Evolutionary conservation across 2,329 filamentous ascomycete species (phyloP), one percentile per base, ranked within the genome.

Genomic region (Calonectria henricotiae): DNA sequence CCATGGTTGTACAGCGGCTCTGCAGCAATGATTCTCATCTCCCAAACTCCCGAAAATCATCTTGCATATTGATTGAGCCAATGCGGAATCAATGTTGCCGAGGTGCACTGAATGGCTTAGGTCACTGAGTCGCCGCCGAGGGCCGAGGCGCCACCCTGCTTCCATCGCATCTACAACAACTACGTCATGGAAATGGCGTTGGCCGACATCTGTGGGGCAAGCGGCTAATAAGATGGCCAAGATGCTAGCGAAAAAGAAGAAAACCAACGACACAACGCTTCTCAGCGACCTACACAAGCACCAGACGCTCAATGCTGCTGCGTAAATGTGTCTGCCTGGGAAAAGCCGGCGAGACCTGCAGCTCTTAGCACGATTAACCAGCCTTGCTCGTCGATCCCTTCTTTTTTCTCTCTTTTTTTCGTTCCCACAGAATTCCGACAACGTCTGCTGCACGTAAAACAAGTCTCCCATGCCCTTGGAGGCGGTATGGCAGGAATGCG

Each of bases 401-500:
- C 15, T 46, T 32, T 20, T 20, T 20, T 20, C 20, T 20, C 20
- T 20, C 20, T 20, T 37, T 23, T 46, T 32, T 20, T 12, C 7
- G 35, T 58, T n/a, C 7, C 13, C 23, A 15, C 12, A 54, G 25
- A 58, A 58, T 58, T 58, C 35, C 32, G n/a, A 55, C 51, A n/a
- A 7, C 27, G 27, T 30, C 27, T 37, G 32, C 37, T 25, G 49
- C n/a, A 37, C 30, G 35, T 58, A 39, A 58, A 58, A 58, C 51
- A 39, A 58, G 49, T 37, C n/a, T 25, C 32, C 51, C 51, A 39
- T 23, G 51, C 51, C 51, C 51, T 23, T 9, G 51, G 51, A 23
- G 51, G 32, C 51, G 51, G 51, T 58, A 58, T 58, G 51, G 12
- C 20, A 25, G 51, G 51, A 58, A 58, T 39, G 51, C 20, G 13